phyloP scores from a whole-genome alignment of 345 rosid genomes.

The Eucalyptus globulus region DNA sequence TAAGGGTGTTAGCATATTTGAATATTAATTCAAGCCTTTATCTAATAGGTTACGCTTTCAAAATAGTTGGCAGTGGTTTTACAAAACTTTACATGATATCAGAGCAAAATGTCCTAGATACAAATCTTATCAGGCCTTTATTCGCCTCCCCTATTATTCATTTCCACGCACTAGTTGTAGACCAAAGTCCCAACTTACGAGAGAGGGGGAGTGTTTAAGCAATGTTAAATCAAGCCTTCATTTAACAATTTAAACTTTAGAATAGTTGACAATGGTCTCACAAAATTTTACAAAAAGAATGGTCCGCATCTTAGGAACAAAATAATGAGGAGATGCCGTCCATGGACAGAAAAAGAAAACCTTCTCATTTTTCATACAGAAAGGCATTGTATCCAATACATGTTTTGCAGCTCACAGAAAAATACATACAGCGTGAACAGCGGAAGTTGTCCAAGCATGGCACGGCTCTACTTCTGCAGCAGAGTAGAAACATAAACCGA shows the following conservation, averaged over 20 bases:
- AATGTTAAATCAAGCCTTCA: not conserved
- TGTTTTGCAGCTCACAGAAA: not conserved
- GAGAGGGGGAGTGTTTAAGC: not conserved
- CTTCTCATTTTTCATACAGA: not conserved
- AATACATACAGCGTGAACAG: constrained; percentile 25
- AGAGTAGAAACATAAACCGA: not conserved
- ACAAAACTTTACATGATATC: not conserved
- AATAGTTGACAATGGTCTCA: not conserved
- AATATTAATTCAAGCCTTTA: not conserved
- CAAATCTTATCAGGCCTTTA: not conserved
- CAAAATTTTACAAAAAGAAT: not conserved
- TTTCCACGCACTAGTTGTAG: not conserved
- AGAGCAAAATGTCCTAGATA: not conserved
- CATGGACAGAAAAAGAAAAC: not conserved
- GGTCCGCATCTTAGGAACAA: not conserved
- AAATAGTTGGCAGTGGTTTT: not conserved
- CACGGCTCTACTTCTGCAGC: constrained; percentile 6
- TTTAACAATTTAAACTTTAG: not conserved
- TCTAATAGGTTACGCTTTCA: not conserved
- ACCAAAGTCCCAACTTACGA: not conserved
- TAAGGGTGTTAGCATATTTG: not conserved
- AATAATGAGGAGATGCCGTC: not conserved
- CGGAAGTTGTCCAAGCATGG: constrained; percentile 21
- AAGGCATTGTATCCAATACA: not conserved
- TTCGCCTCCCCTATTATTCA: not conserved